These are phyloP conservation scores for Phoenix roebelenii DNA, from an alignment of 176 grass and related monocot species.

Conservation along the genomic window DNA sequence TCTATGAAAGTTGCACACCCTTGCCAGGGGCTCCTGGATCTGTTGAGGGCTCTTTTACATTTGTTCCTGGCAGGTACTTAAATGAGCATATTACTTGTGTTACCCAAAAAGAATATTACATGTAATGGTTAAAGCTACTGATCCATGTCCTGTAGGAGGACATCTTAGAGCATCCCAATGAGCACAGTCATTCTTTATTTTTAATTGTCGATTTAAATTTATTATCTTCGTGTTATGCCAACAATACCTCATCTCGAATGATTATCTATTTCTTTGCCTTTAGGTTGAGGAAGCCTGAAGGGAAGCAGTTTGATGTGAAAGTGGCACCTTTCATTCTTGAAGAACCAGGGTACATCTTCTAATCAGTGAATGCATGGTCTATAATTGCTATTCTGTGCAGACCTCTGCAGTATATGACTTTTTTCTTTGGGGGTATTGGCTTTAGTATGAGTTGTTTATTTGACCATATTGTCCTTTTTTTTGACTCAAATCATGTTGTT, in stretches of 20 bases:
- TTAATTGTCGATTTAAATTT: not conserved
- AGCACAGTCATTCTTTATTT: not conserved
- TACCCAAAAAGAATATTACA: too few species aligned
- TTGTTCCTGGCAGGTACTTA: conserved; percentile 82
- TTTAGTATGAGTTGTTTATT: too few species aligned
- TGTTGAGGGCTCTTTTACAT: conserved; percentile 71
- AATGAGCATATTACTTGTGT: too few species aligned
- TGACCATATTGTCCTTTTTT: too few species aligned
- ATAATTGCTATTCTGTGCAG: too few species aligned
- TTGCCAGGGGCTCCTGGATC: conserved; percentile 46
- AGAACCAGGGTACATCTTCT: conserved; percentile 60
- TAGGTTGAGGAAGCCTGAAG: conserved; percentile 66
- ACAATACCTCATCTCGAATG: not conserved
- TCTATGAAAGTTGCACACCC: conserved; percentile 70
- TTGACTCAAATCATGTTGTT: too few species aligned
- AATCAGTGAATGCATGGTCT: too few species aligned
- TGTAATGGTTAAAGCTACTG: too few species aligned
- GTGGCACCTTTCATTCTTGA: conserved; percentile 54
- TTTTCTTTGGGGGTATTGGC: too few species aligned
- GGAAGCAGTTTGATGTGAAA: conserved; percentile 53
- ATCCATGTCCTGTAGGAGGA: too few species aligned
- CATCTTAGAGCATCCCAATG: not conserved
- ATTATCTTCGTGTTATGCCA: too few species aligned
- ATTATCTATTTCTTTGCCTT: conserved; percentile 9
- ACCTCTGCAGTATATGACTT: too few species aligned